A percentile compares a stretch with the other conserved stretches of the same genome.
Conservation (phyloP, 2,329 filamentous ascomycete genomes). For the Fusarium staphyleae region DNA sequence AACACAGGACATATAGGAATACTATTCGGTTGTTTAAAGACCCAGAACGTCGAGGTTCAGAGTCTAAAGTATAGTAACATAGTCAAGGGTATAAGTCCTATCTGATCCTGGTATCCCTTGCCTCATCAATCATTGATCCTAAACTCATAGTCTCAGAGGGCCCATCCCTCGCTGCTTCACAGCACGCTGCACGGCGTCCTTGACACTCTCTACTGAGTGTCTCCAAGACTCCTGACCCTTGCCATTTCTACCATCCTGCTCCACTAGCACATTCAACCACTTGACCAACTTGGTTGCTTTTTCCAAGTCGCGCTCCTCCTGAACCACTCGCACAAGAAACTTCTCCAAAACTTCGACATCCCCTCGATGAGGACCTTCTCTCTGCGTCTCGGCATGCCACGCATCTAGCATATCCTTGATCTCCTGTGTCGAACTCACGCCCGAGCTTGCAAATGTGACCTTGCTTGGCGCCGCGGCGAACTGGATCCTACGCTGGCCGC, state of each 20-base stretch:
- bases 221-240: slow-evolving; percentile 56
- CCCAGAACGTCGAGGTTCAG: neutral
- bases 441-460: slow-evolving; percentile 54
- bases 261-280: slow-evolving; percentile 69
- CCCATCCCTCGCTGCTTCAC: slow-evolving; percentile 64
- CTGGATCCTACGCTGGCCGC: slow-evolving; percentile 53
- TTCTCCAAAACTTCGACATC: slow-evolving; percentile 78
- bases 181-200: slow-evolving; percentile 61
- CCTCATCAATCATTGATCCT: neutral
- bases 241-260: slow-evolving; percentile 51
- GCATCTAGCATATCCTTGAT: slow-evolving; percentile 75
- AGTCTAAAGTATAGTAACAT: neutral
- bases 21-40: neutral
- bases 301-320: slow-evolving; percentile 77
- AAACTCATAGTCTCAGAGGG: slow-evolving; percentile 55
- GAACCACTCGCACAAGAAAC: slow-evolving; percentile 76
- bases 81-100: slow-evolving; percentile 20
- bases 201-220: slow-evolving; percentile 52
- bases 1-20: neutral
- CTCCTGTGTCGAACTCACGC: slow-evolving; percentile 58
- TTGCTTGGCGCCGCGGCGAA: slow-evolving; percentile 58
- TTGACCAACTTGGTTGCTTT: slow-evolving; percentile 75
- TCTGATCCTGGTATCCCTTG: slow-evolving; percentile 1
- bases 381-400: slow-evolving; percentile 77
- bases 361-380: slow-evolving; percentile 77